Evolutionary conservation across 192 early-diverging fungal species (phyloP), one percentile per base, ranked within the genome.

Genomic region (Dimargaris verticillata): DNA sequence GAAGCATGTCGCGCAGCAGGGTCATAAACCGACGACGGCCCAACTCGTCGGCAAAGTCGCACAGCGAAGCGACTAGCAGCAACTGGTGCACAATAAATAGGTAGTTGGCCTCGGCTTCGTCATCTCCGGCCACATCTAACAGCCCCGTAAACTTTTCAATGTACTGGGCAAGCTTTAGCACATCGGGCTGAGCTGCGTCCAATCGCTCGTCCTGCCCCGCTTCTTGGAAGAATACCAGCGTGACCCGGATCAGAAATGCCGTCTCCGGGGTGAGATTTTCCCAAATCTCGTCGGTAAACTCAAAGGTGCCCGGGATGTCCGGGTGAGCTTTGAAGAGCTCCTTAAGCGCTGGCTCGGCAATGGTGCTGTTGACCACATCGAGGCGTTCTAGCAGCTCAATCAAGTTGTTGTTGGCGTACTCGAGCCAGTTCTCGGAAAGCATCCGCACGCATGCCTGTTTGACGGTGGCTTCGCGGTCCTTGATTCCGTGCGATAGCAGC

Each of bases 1-100:
- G 73, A 0, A 92, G 64, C 72, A 95, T 83, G 61, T 90, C 83
- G 52, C 90, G 83, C 62, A 91, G 70, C 54, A 84, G 68, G 28
- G 74, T 78, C 66, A 85, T 80, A 75, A 95, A 84, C 67, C 82
- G 72, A 22, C 89, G 80, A 38, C 92, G 78, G 6, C 91, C 91
- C 59, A 87, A 77, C 77, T 95, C 92, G 68, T 95, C 92, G 26
- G 82, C 80, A 63, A 90, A 95, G 47, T 93, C 91, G 17, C 87
- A 74, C 44, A 79, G 70, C 59, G 77, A 79, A 20, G 84, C 87
- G 28, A 91, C 82, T 42, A 83, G 78, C 59, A 95, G 71, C 43
- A 95, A 73, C 68, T 87, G 84, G 3, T 66, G 72, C 14, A 87
- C 65, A 46, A 90, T 78, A 64, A 86, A 90, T 2, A 38, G 6